Percentiles rank a stretch among this genome's conserved stretches.
phyloP scores from a whole-genome alignment of 176 grass and related monocot species.

The Thinopyrum elongatum region DNA sequence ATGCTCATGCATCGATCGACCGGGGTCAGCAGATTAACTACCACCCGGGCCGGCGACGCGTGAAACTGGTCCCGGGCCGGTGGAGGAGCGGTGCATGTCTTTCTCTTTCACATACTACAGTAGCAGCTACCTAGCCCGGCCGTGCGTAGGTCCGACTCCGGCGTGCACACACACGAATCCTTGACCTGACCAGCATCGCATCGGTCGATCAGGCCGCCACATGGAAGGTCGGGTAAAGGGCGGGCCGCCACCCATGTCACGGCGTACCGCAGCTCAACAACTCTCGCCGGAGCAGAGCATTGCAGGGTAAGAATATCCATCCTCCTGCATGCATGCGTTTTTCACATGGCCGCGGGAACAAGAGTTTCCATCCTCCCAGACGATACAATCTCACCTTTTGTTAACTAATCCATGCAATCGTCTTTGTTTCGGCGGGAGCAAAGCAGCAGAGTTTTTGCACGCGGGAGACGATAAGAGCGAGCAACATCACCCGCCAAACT shows the following conservation, averaged over 20 bases:
- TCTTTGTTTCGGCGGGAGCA: no score
- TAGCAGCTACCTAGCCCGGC: not conserved
- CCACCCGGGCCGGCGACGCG: not conserved
- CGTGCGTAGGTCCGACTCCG: not conserved
- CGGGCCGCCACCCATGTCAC: not conserved
- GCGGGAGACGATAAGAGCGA: no score
- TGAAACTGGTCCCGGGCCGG: not conserved
- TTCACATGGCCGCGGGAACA: not conserved
- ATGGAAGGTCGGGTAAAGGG: slow-evolving; percentile 5
- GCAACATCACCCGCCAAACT: no score
- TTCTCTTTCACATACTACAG: not conserved
- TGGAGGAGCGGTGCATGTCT: not conserved
- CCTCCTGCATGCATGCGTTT: not conserved
- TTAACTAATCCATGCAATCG: no score
- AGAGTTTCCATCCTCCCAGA: no score
- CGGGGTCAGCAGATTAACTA: not conserved
- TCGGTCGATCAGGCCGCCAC: slow-evolving; percentile 4
- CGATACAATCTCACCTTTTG: no score
- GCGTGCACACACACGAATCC: not conserved
- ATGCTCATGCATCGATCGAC: not conserved
- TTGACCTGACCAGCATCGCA: not conserved
- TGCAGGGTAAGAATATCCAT: not conserved
- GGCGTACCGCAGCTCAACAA: not conserved
- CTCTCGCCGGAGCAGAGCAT: not conserved
- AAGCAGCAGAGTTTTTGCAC: not conserved